These are phyloP conservation scores for Phytopythium montanum DNA, from an alignment of 352 stramenopile species.

Conservation along the genomic window DNA sequence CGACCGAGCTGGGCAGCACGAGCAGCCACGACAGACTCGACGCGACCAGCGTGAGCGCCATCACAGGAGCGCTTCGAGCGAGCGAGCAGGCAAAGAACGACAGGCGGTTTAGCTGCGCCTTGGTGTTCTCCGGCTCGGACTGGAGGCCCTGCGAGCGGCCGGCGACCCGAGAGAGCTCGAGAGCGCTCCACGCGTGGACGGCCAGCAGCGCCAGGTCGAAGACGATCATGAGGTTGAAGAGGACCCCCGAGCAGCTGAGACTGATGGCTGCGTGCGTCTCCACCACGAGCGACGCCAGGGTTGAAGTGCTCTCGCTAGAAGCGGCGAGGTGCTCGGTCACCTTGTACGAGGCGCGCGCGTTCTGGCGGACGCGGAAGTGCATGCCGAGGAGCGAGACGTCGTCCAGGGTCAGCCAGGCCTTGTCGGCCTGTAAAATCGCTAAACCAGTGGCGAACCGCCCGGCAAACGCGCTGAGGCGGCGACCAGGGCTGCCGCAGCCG, in stretches of 20 bases:
- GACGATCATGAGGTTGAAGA: constrained; percentile 45
- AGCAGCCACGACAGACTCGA: constrained; percentile 54
- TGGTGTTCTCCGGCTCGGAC: constrained; percentile 11
- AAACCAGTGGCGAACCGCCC: constrained; percentile 32
- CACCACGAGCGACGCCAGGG: constrained; percentile 10
- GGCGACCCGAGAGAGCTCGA: constrained; percentile 15
- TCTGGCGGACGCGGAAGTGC: constrained; percentile 41
- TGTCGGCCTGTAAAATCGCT: constrained; percentile 25
- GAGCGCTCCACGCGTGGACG: constrained; percentile 24
- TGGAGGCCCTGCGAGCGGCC: background rate
- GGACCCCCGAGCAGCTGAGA: constrained; percentile 41
- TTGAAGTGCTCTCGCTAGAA: background rate
- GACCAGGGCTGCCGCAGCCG: constrained; percentile 35
- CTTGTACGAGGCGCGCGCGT: constrained; percentile 26
- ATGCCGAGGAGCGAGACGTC: constrained; percentile 33
- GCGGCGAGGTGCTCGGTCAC: background rate
- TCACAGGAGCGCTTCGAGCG: constrained; percentile 32
- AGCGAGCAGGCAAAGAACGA: constrained; percentile 38
- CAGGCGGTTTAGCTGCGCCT: constrained; percentile 6
- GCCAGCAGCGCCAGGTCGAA: constrained; percentile 25
- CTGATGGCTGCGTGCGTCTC: constrained; percentile 26
- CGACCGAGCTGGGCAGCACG: constrained; percentile 44
- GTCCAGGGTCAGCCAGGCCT: constrained; percentile 41
- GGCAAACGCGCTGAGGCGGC: constrained; percentile 25
- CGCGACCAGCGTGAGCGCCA: constrained; percentile 21